These are phyloP conservation scores for Metarhizium rileyi DNA, from an alignment of 2,329 filamentous ascomycete genomes.

Conservation along the genomic window DNA sequence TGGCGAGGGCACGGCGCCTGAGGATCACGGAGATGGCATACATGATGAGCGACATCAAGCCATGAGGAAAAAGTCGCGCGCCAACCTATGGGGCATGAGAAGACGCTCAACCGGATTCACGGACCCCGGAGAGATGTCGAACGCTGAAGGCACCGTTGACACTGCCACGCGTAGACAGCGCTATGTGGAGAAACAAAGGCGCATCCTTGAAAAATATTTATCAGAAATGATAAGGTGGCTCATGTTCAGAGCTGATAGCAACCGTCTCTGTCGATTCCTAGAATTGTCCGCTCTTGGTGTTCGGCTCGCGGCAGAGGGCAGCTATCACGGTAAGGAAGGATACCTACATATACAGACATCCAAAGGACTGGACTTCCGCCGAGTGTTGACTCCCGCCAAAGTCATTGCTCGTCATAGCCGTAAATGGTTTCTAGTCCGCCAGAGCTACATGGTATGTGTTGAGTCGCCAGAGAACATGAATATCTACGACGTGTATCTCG, in stretches of 20 bases:
- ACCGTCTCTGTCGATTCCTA: constrained; percentile 88
- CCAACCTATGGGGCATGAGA: constrained; percentile 41
- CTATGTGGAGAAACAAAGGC: constrained; percentile 75
- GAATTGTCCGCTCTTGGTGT: constrained; percentile 92
- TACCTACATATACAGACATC: constrained; percentile 85
- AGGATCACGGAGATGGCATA: constrained; percentile 42
- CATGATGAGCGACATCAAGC: constrained; percentile 20
- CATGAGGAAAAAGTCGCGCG: constrained; percentile 41
- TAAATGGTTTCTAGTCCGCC: constrained; percentile 96
- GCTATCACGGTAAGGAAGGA: constrained; percentile 96
- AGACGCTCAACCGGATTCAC: constrained; percentile 42
- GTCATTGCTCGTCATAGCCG: constrained; percentile 76
- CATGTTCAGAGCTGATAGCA: constrained; percentile 94
- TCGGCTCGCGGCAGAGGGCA: constrained; percentile 85
- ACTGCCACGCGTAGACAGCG: constrained; percentile 35
- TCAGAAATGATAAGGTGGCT: constrained; percentile 93
- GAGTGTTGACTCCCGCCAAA: constrained; percentile 67
- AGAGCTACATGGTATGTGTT: constrained; percentile 97
- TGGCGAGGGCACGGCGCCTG: constrained; percentile 37
- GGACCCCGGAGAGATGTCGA: constrained; percentile 36
- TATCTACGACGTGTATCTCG: constrained; percentile 96
- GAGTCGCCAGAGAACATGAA: constrained; percentile 98
- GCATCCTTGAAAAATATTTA: constrained; percentile 79
- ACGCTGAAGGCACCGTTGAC: constrained; percentile 32
- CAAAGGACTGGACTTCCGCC: constrained; percentile 79